phyloP scores from a whole-genome alignment of 352 stramenopile species.

The Hyaloperonospora arabidopsidis region DNA sequence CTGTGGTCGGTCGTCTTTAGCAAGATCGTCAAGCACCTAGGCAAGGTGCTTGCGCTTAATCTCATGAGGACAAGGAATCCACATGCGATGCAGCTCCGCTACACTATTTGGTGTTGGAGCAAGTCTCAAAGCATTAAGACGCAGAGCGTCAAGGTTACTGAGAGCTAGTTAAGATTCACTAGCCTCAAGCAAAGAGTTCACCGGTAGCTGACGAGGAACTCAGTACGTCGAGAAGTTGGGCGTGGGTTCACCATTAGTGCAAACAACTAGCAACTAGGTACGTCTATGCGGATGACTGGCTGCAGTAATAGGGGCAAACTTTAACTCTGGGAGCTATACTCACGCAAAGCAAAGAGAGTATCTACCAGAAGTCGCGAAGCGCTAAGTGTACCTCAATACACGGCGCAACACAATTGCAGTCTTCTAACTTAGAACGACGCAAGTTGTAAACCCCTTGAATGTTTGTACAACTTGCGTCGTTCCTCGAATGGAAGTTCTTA shows the following conservation, averaged over 20 bases:
- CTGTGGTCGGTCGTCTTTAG: neutral
- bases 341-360: too few species aligned
- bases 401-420: too few species aligned
- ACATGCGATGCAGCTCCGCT: constrained; percentile 2
- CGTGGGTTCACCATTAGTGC: too few species aligned
- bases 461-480: neutral
- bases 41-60: neutral
- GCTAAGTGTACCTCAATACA: too few species aligned
- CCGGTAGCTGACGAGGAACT: neutral
- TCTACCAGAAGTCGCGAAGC: too few species aligned
- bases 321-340: too few species aligned
- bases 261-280: too few species aligned
- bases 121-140: neutral
- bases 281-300: too few species aligned
- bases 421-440: neutral
- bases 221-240: too few species aligned
- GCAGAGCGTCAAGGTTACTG: neutral
- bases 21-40: neutral
- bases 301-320: too few species aligned
- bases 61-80: neutral
- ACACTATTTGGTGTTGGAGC: neutral
- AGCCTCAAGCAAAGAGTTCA: neutral
- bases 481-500: neutral
- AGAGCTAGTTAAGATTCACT: neutral
- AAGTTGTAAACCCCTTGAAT: neutral